Percentiles rank a stretch among this genome's conserved stretches.
Evolutionary conservation across 1,139 yeast genomes (phyloP).

Genomic region (Taphrina deformans): DNA sequence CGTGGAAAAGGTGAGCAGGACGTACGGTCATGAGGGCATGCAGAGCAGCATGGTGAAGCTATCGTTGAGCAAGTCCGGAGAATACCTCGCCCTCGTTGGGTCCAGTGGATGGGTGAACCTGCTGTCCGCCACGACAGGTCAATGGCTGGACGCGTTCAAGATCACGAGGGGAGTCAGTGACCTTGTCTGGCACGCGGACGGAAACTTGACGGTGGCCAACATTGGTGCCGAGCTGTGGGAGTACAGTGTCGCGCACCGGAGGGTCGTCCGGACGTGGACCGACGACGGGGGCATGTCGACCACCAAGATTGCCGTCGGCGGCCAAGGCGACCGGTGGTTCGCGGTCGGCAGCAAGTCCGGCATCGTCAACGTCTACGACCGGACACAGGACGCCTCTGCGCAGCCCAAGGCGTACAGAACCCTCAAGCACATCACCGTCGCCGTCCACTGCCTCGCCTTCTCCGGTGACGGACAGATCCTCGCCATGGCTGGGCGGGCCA

Average conservation of each 20-base stretch:
- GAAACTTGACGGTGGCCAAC: constrained; percentile 67
- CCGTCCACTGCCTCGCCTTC: constrained; percentile 68
- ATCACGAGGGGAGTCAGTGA: constrained; percentile 74
- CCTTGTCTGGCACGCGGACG: constrained; percentile 60
- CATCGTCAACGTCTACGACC: constrained; percentile 81
- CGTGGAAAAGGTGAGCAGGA: constrained; percentile 78
- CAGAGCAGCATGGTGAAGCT: constrained; percentile 89
- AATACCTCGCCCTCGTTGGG: constrained; percentile 73
- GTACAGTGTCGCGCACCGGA: constrained; percentile 57
- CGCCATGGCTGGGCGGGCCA: constrained; percentile 80
- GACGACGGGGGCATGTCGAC: constrained; percentile 87
- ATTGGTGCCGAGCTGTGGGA: constrained; percentile 92
- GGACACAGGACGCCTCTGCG: constrained; percentile 44
- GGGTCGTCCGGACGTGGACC: constrained; percentile 68
- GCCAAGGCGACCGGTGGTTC: constrained; percentile 73
- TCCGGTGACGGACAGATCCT: constrained; percentile 87
- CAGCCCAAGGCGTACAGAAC: constrained; percentile 48
- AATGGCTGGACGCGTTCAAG: constrained; percentile 83
- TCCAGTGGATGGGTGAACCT: constrained; percentile 88
- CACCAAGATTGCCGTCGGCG: constrained; percentile 76
- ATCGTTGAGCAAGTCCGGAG: constrained; percentile 68
- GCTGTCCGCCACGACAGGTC: constrained; percentile 72
- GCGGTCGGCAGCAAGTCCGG: constrained; percentile 91
- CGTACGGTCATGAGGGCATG: constrained; percentile 85
- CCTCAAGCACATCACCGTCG: constrained; percentile 76